A percentile compares a stretch with the other conserved stretches of the same genome.
These are phyloP conservation scores for Calonectria pauciramosa DNA, from an alignment of 2,329 filamentous ascomycete genomes.

Conservation along the genomic window DNA sequence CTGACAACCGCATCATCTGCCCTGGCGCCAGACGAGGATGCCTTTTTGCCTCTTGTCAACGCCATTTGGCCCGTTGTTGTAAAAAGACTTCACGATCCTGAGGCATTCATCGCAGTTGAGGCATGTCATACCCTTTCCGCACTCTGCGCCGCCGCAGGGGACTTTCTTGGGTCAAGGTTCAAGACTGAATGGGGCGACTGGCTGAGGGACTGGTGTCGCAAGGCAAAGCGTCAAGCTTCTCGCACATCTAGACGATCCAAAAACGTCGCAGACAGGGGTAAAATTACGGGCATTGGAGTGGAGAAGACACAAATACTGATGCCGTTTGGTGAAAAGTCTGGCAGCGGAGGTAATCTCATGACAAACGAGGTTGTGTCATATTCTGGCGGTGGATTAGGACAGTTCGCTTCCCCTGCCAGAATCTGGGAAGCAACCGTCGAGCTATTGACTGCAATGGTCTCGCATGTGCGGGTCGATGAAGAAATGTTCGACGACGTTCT, in stretches of 20 bases:
- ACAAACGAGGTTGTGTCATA: conserved; percentile 23
- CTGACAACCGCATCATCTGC: conserved; percentile 79
- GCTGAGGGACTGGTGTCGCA: conserved; percentile 64
- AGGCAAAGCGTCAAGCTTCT: conserved; percentile 57
- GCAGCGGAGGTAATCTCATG: conserved; percentile 34
- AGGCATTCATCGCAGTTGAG: conserved; percentile 77
- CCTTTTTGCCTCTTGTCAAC: conserved; percentile 90
- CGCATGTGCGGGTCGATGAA: conserved; percentile 75
- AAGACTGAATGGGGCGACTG: conserved; percentile 78
- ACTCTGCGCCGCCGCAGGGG: conserved; percentile 80
- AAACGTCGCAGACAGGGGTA: conserved; percentile 37
- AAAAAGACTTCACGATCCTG: conserved; percentile 74
- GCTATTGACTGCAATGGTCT: conserved; percentile 72
- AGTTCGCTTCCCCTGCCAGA: conserved; percentile 72
- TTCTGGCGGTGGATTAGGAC: conserved; percentile 62
- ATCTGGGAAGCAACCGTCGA: conserved; percentile 74
- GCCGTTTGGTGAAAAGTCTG: conserved; percentile 46
- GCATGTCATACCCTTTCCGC: conserved; percentile 77
- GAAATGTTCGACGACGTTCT: conserved; percentile 80
- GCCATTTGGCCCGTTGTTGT: conserved; percentile 89
- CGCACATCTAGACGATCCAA: conserved; percentile 29
- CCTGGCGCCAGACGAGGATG: conserved; percentile 82
- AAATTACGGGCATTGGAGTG: conserved; percentile 31
- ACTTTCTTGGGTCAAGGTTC: conserved; percentile 84
- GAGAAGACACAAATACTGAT: conserved; percentile 49